These are phyloP conservation scores for Xylariaceae sp. DNA, from an alignment of 2,329 filamentous ascomycete species.

Conservation along the genomic window DNA sequence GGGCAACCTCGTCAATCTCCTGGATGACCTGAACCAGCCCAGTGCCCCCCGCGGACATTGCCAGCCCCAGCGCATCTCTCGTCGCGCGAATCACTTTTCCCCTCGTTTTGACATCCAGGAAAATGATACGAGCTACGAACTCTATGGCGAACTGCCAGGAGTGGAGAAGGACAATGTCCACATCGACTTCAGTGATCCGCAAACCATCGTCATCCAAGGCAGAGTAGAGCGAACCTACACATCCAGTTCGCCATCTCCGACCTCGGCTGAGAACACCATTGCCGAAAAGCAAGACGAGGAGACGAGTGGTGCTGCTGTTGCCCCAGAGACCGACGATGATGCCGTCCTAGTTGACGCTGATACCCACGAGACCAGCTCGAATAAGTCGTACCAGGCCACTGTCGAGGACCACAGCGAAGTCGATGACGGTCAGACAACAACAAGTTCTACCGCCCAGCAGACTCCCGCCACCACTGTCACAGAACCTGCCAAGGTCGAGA, in stretches of 20 bases:
- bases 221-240: conserved; percentile 62
- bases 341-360: conserved; percentile 8
- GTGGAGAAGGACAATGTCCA: conserved; percentile 68
- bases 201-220: conserved; percentile 69
- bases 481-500: conserved; percentile 32
- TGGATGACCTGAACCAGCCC: conserved; percentile 57
- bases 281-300: conserved; percentile 11
- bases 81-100: conserved; percentile 46
- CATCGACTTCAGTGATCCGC: conserved; percentile 74
- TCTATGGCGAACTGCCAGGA: conserved; percentile 76
- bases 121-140: conserved; percentile 63
- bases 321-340: conserved; percentile 27
- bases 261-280: conserved; percentile 40
- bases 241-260: conserved; percentile 48
- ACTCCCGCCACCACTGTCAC: conserved; percentile 27
- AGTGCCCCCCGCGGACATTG: conserved; percentile 5
- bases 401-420: conserved; percentile 58
- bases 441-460: conserved; percentile 17
- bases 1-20: conserved; percentile 59
- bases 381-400: conserved; percentile 51
- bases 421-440: conserved; percentile 21
- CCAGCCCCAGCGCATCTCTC: conserved; percentile 9
- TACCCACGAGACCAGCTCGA: conserved; percentile 22
- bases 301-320: conserved; percentile 38
- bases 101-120: conserved; percentile 79